A percentile compares a stretch with the other conserved stretches of the same genome.
phyloP scores from a whole-genome alignment of 768 basidiomycete genomes.

The Boletus coccyginus region DNA sequence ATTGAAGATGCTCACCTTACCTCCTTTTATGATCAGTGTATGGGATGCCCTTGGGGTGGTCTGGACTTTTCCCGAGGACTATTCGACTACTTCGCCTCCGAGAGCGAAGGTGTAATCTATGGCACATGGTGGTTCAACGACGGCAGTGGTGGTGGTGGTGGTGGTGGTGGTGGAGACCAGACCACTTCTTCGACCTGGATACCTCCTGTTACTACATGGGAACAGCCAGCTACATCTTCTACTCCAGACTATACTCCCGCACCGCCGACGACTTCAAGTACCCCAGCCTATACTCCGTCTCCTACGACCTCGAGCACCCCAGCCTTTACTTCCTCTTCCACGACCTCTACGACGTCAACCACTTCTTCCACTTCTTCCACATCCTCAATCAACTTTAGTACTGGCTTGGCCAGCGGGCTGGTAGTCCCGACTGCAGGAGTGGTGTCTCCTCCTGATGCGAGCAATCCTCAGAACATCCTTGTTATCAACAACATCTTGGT shows the following conservation, averaged over 20 bases:
- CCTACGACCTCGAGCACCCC: constrained; percentile 24
- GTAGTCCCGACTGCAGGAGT: constrained; percentile 19
- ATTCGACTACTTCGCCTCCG: constrained; percentile 57
- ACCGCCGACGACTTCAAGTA: constrained; percentile 12
- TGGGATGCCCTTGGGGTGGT: constrained; percentile 60
- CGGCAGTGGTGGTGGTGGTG: constrained; percentile 33
- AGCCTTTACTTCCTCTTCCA: constrained; percentile 12
- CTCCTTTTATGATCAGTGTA: constrained; percentile 43
- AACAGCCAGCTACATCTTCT: constrained; percentile 21
- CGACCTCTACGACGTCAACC: constrained; percentile 28
- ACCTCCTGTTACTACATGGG: constrained; percentile 17
- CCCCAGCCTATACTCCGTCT: constrained; percentile 16
- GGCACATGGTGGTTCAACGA: constrained; percentile 59
- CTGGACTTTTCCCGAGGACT: constrained; percentile 69
- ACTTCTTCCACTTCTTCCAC: constrained; percentile 18
- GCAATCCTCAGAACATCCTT: constrained; percentile 34
- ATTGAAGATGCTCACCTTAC: neutral
- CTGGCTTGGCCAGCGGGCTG: constrained; percentile 26
- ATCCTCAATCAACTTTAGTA: constrained; percentile 15
- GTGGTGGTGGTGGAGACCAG: constrained; percentile 21
- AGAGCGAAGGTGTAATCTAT: constrained; percentile 51
- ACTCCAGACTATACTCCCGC: constrained; percentile 18
- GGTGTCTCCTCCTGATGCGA: constrained; percentile 32
- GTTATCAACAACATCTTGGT: constrained; percentile 37
- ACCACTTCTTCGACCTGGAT: constrained; percentile 13